phyloP scores from a whole-genome alignment of 2,329 filamentous ascomycete genomes.

The Colletotrichum lini region DNA sequence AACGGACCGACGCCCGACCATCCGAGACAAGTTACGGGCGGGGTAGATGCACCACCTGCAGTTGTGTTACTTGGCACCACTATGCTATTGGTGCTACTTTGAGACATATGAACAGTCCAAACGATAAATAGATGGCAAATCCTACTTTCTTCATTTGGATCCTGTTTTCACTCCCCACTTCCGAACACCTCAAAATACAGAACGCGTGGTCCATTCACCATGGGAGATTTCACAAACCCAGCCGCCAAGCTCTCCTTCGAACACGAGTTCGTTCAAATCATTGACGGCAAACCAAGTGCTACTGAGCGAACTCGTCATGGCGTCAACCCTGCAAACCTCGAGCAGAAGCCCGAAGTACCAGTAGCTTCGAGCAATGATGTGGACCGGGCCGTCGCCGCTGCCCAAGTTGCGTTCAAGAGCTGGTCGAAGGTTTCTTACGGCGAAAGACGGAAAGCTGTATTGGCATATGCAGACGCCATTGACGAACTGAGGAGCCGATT shows the following conservation, averaged over 20 bases:
- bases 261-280: slow-evolving; percentile 46
- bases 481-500: slow-evolving; percentile 44
- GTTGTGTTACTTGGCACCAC: not conserved
- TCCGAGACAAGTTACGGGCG: not conserved
- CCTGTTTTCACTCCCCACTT: too few species aligned
- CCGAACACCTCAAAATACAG: too few species aligned
- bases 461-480: slow-evolving; percentile 47
- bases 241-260: not conserved
- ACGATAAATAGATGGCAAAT: not conserved
- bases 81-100: too few species aligned
- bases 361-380: slow-evolving; percentile 49
- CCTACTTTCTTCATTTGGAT: not conserved
- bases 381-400: slow-evolving; percentile 48
- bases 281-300: slow-evolving; percentile 62
- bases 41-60: not conserved
- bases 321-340: slow-evolving; percentile 65
- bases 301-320: slow-evolving; percentile 61
- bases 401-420: slow-evolving; percentile 47
- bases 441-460: slow-evolving; percentile 45
- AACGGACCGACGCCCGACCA: not conserved
- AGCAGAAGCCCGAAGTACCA: slow-evolving; percentile 57
- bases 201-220: not conserved
- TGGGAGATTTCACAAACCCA: not conserved
- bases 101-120: not conserved
- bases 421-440: slow-evolving; percentile 48